These are phyloP conservation scores for Sicyos baderoa DNA, from an alignment of 306 rosid genomes.

Conservation along the genomic window DNA sequence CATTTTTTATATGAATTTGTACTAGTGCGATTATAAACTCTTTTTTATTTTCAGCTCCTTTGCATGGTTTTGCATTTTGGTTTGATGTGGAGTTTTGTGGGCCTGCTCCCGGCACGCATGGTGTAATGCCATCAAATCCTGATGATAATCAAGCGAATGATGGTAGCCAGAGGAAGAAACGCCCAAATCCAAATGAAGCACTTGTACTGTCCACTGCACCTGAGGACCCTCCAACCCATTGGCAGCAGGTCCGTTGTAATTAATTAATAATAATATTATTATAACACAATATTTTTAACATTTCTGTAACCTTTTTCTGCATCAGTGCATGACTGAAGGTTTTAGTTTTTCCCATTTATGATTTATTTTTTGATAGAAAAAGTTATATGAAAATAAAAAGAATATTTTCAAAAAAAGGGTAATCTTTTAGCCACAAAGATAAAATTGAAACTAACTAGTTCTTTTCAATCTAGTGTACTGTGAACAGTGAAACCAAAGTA, in stretches of 20 bases:
- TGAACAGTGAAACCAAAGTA: not conserved
- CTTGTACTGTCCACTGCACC: constrained; percentile 90
- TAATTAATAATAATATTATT: not conserved
- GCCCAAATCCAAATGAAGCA: constrained; percentile 65
- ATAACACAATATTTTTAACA: not conserved
- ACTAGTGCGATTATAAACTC: constrained; percentile 13
- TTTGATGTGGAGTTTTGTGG: constrained; percentile 94
- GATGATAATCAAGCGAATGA: constrained; percentile 45
- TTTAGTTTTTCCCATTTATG: not conserved
- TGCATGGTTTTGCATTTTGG: constrained; percentile 99
- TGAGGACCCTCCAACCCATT: constrained; percentile 98
- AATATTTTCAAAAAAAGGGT: not conserved
- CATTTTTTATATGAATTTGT: constrained; percentile 13
- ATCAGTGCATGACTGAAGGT: not conserved
- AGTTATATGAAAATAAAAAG: not conserved
- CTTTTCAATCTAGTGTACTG: not conserved
- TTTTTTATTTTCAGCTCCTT: constrained; percentile 61
- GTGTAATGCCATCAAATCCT: constrained; percentile 27
- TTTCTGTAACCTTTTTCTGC: not conserved
- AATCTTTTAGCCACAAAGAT: not conserved
- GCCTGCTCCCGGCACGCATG: constrained; percentile 39
- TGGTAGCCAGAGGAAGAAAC: constrained; percentile 64
- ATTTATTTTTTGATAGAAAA: not conserved
- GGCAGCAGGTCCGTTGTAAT: constrained; percentile 76
- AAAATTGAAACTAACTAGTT: not conserved